Percentiles rank a stretch among this genome's conserved stretches.
phyloP scores from a whole-genome alignment of 331 rosid genomes.

The Telfairia occidentalis region DNA sequence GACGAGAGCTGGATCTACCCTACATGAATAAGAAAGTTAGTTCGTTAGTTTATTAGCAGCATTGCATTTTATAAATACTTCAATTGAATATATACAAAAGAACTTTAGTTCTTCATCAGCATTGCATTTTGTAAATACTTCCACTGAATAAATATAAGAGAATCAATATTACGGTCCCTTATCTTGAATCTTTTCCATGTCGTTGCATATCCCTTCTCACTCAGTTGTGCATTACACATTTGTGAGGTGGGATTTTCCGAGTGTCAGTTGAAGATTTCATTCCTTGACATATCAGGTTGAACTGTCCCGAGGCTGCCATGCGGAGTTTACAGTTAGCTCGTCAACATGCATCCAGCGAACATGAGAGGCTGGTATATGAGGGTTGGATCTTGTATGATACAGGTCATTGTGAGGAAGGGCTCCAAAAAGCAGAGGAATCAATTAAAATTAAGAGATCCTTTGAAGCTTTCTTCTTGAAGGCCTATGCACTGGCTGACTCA shows the following conservation, averaged over 20 bases:
- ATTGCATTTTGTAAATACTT: background rate
- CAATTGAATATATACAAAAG: background rate
- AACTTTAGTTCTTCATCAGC: background rate
- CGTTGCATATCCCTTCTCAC: conserved; percentile 1
- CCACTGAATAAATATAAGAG: background rate
- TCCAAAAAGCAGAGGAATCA: conserved; percentile 81
- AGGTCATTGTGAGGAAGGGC: conserved; percentile 86
- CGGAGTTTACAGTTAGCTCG: conserved; percentile 88
- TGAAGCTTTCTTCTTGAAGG: conserved; percentile 91
- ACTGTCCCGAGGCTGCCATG: conserved; percentile 91
- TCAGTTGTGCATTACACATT: conserved; percentile 11
- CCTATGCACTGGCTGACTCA: conserved; percentile 87
- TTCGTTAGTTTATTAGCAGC: background rate
- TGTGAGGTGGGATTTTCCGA: conserved; percentile 11
- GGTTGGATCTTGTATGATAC: conserved; percentile 96
- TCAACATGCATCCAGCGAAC: conserved; percentile 68
- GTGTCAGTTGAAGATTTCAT: conserved; percentile 14
- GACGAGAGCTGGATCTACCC: background rate
- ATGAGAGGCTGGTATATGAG: conserved; percentile 77
- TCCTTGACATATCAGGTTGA: conserved; percentile 45
- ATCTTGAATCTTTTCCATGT: background rate
- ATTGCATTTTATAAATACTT: background rate
- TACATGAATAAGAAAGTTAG: background rate
- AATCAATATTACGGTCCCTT: background rate
- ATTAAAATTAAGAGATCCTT: conserved; percentile 73